These are phyloP conservation scores for Ustilago loliicola DNA, from an alignment of 1,284 basidiomycete genomes.

Conservation along the genomic window DNA sequence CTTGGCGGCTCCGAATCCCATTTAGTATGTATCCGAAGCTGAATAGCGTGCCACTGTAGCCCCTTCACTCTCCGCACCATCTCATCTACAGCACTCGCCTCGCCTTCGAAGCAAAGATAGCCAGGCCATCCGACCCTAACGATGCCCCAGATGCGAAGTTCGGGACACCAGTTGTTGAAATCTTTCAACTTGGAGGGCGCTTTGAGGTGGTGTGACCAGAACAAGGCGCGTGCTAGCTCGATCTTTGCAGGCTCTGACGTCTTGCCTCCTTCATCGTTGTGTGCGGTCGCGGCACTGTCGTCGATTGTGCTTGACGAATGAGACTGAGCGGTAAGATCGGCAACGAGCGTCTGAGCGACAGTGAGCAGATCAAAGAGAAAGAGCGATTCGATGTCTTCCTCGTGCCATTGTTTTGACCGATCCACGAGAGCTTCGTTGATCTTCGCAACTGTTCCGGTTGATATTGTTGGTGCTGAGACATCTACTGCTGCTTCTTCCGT, in stretches of 20 bases:
- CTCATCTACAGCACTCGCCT: conserved; percentile 41
- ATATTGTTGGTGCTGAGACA: conserved; percentile 31
- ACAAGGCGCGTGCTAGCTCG: conserved; percentile 37
- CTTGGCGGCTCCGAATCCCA: conserved; percentile 21
- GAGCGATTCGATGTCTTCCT: conserved; percentile 40
- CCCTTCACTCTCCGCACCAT: conserved; percentile 53
- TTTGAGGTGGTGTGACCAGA: conserved; percentile 57
- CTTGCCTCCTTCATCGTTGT: not conserved
- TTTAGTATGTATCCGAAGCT: conserved; percentile 31
- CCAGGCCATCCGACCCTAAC: conserved; percentile 58
- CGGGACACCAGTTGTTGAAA: conserved; percentile 54
- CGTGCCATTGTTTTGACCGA: conserved; percentile 21
- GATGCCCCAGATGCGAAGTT: conserved; percentile 53
- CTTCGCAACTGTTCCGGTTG: not conserved
- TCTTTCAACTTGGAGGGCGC: conserved; percentile 57
- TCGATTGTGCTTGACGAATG: not conserved
- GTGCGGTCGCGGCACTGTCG: not conserved
- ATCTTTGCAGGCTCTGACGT: not conserved
- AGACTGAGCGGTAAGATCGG: conserved; percentile 10
- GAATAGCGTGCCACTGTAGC: conserved; percentile 58
- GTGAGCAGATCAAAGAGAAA: conserved; percentile 48
- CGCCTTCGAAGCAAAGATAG: conserved; percentile 60
- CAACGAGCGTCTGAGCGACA: conserved; percentile 30
- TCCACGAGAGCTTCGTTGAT: conserved; percentile 17
- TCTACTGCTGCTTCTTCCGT: conserved; percentile 28